Evolutionary conservation across 1,139 yeast species (phyloP).

Genomic region (Saccharomycopsis phalli): DNA sequence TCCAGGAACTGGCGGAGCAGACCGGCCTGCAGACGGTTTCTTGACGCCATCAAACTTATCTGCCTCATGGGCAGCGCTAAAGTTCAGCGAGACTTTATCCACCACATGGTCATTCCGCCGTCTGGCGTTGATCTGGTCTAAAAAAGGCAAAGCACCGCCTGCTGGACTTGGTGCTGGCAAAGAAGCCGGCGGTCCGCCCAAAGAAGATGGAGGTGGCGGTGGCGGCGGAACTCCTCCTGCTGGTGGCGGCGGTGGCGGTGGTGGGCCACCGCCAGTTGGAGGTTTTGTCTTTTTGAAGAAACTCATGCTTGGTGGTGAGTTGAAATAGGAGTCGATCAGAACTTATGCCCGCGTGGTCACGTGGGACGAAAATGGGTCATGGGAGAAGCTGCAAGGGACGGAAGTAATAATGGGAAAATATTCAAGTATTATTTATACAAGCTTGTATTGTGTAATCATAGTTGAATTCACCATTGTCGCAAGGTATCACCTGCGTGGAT

Average conservation of each 20-base stretch:
- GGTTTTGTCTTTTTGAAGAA: constrained; percentile 1
- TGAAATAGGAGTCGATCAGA: too few species aligned
- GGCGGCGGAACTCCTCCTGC: constrained; percentile 2
- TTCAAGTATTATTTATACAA: too few species aligned
- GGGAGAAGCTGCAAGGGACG: too few species aligned
- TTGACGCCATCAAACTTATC: not conserved
- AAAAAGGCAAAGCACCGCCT: constrained; percentile 12
- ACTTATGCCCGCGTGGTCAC: too few species aligned
- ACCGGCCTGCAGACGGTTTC: not conserved
- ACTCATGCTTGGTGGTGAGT: too few species aligned
- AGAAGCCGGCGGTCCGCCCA: constrained; percentile 3
- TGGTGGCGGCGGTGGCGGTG: constrained; percentile 11
- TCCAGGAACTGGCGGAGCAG: constrained; percentile 9
- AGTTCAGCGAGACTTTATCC: constrained; percentile 11
- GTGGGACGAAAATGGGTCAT: too few species aligned
- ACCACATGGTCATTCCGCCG: constrained; percentile 17
- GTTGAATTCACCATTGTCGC: too few species aligned
- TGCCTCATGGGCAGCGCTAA: constrained; percentile 11
- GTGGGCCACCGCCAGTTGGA: not conserved
- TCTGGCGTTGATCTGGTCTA: constrained; percentile 18
- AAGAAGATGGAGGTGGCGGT: constrained; percentile 6
- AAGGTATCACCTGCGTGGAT: too few species aligned
- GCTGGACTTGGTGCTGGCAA: constrained; percentile 10
- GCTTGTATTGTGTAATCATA: too few species aligned
- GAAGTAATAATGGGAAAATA: too few species aligned